Base-by-base conservation (phyloP, 2,329 filamentous ascomycete species). In the Dryadomyces sulphureus region DNA sequence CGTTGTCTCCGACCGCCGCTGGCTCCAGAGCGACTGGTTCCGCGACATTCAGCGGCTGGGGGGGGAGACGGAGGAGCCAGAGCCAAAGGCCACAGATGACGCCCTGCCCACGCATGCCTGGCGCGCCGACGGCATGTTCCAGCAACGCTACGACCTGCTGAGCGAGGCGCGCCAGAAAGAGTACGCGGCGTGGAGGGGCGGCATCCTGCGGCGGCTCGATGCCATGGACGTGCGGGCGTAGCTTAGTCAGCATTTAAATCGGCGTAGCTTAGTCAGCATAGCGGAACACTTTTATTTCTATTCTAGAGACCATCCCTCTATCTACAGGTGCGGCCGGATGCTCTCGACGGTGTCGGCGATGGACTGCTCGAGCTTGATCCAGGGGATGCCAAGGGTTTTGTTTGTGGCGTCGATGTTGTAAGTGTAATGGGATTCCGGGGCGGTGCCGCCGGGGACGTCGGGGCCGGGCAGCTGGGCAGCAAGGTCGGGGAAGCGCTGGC, bases 91-190 rank as follows among this genome's bases (percentile, higher is more conserved):
- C 41, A 50, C 36, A 16, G 58, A 55, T 4, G 55, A 57, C 19
- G 16, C 57, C 17, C 45, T 60, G 16, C 46, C 48, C 12, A 56
- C 63, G 34, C 64, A 69, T 47, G 57, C 69, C 24, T 62, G 77
- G 60, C 60, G 69, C 47, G 64, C 69, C 8, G 75, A 78, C 51
- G 83, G 79, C 2, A 88, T 88, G 83, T 76, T 89, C 54, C 82
- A 88, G 59, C 78, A 81, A 52, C 72, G 73, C 41, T 79, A 84
- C 55, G 81, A 88, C 55, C 85, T 79, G 55, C 60, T 89, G 54
- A 80, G 78, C 51, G 75, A 80, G 42, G 65, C 70, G 50, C 77
- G 75, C 53, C 69, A 70, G 54, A 66, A 65, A 36, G 76, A 81
- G 11, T 88, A 79, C 57, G 64, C 59, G 39, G 59, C 58, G 17